These are phyloP conservation scores for Candida sphagnicola DNA, from an alignment of 805 yeast species.

Conservation along the genomic window DNA sequence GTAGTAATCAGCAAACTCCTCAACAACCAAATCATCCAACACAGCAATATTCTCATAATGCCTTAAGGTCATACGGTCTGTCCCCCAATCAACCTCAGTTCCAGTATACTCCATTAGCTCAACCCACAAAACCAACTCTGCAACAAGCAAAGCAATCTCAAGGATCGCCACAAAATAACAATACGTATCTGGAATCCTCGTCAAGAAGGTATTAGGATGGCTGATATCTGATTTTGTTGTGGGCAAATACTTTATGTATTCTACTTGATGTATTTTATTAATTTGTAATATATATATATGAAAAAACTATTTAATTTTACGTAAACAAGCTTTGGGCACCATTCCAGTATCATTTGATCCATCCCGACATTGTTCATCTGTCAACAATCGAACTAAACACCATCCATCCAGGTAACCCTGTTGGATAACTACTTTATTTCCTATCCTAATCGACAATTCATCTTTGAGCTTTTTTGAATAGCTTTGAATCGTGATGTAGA, in stretches of 20 bases:
- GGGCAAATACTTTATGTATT: neutral
- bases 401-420: conserved; percentile 34
- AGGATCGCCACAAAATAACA: conserved; percentile 9
- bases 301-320: conserved; percentile 6
- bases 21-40: conserved; percentile 12
- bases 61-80: conserved; percentile 7
- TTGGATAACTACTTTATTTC: conserved; percentile 24
- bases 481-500: conserved; percentile 20
- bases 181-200: conserved; percentile 2
- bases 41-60: conserved; percentile 7
- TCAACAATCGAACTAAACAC: conserved; percentile 25
- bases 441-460: conserved; percentile 27
- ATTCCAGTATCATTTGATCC: conserved; percentile 21
- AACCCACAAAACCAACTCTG: conserved; percentile 2
- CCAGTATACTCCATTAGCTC: conserved; percentile 9
- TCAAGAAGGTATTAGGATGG: conserved; percentile 4
- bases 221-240: neutral
- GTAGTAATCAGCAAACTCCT: conserved; percentile 10
- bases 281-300: conserved; percentile 5
- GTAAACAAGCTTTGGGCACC: conserved; percentile 29
- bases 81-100: conserved; percentile 4
- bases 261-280: conserved; percentile 2
- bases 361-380: conserved; percentile 6
- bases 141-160: conserved; percentile 4
- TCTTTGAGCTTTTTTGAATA: conserved; percentile 28